Evolutionary conservation across 177 flowering plant species (phyloP).

Genomic region (Vitis hybrid): DNA sequence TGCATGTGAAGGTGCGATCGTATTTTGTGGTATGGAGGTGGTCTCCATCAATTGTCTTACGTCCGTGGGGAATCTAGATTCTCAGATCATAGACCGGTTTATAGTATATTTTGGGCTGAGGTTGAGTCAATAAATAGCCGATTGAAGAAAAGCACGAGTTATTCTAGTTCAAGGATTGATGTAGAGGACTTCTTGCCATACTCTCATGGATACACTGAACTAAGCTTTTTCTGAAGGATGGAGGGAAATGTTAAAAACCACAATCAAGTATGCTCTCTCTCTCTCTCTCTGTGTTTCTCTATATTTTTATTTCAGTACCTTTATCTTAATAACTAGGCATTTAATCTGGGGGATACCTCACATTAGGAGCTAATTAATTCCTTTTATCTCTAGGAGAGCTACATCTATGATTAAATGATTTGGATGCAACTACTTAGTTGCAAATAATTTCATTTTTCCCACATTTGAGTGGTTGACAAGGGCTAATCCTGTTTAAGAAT

Average conservation of each 20-base stretch:
- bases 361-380: not conserved
- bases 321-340: not conserved
- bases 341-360: not conserved
- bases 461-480: no score
- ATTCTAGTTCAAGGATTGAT: constrained; percentile 57
- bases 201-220: constrained; percentile 67
- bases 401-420: no score
- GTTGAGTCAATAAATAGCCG: constrained; percentile 52
- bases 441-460: not conserved
- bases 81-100: constrained; percentile 89
- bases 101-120: constrained; percentile 76
- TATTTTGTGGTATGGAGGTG: constrained; percentile 78
- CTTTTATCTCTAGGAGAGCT: not conserved
- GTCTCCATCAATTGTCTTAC: constrained; percentile 75
- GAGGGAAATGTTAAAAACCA: not conserved
- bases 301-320: not conserved
- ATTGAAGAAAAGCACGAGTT: constrained; percentile 52
- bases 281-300: not conserved
- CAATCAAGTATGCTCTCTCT: constrained; percentile 22
- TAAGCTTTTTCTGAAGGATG: constrained; percentile 51
- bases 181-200: constrained; percentile 63
- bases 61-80: constrained; percentile 84
- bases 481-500: constrained; percentile 8
- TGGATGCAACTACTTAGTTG: not conserved
- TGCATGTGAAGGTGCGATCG: constrained; percentile 71